These are phyloP conservation scores for Alternaria arbusti DNA, from an alignment of 2,329 filamentous ascomycete genomes.

Conservation along the genomic window DNA sequence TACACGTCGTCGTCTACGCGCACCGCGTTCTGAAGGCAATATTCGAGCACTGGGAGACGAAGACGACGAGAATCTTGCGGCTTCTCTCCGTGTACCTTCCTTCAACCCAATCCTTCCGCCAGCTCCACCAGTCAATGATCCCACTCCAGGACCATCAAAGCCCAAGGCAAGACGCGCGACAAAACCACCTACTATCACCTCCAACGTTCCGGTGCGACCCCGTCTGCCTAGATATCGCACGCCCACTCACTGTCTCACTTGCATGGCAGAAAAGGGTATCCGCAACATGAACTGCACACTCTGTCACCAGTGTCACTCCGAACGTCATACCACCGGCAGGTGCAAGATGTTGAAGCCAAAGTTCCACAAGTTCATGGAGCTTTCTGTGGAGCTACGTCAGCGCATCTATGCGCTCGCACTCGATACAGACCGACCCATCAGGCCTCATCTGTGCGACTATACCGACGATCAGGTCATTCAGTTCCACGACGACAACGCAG, in stretches of 20 bases:
- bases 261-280: background rate
- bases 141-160: background rate
- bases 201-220: background rate
- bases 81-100: background rate
- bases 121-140: background rate
- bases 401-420: constrained; percentile 21
- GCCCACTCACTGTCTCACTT: background rate
- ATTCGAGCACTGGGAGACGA: background rate
- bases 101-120: background rate
- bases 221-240: background rate
- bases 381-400: constrained; percentile 26
- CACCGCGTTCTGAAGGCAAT: background rate
- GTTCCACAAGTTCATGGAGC: constrained; percentile 19
- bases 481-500: constrained; percentile 25
- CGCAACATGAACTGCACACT: background rate
- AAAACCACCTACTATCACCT: background rate
- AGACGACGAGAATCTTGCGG: background rate
- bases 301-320: background rate
- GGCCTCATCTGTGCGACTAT: constrained; percentile 22
- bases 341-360: background rate
- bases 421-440: constrained; percentile 11
- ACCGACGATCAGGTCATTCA: constrained; percentile 1
- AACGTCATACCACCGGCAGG: background rate
- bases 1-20: background rate
- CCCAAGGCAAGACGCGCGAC: background rate